These are phyloP conservation scores for Pelargonium citronellum DNA, from an alignment of 441 rosid species.

Conservation along the genomic window DNA sequence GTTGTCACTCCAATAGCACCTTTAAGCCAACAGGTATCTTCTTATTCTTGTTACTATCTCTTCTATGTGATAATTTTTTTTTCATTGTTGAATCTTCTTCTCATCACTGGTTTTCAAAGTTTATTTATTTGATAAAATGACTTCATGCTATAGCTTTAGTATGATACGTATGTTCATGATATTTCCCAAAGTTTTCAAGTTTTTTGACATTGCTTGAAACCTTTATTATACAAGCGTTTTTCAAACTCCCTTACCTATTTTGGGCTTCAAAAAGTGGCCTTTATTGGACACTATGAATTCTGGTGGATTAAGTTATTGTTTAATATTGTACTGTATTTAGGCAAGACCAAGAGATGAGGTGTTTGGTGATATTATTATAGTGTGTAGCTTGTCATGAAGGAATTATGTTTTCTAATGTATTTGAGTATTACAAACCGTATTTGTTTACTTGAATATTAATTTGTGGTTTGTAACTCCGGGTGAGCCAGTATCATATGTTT, in stretches of 20 bases:
- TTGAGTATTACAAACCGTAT: background rate
- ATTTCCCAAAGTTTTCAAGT: background rate
- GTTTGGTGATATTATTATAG: background rate
- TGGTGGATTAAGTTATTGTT: background rate
- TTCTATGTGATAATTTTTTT: constrained; percentile 1
- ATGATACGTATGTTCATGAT: background rate
- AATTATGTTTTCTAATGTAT: background rate
- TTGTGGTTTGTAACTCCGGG: background rate
- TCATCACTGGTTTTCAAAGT: background rate
- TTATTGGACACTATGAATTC: background rate
- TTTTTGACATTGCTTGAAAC: background rate
- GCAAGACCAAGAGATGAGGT: background rate
- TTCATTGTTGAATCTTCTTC: background rate
- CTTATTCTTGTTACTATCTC: background rate
- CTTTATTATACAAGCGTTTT: background rate
- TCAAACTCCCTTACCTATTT: background rate
- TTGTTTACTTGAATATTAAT: background rate
- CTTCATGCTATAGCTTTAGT: background rate
- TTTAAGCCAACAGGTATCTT: constrained; percentile 86
- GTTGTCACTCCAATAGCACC: constrained; percentile 98
- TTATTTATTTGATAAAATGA: background rate
- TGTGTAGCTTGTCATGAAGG: background rate
- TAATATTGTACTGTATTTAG: background rate
- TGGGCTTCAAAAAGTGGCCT: background rate
- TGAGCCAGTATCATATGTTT: background rate